Conservation (phyloP, 129 eudicot species). For the Helichrysum umbraculigerum region DNA sequence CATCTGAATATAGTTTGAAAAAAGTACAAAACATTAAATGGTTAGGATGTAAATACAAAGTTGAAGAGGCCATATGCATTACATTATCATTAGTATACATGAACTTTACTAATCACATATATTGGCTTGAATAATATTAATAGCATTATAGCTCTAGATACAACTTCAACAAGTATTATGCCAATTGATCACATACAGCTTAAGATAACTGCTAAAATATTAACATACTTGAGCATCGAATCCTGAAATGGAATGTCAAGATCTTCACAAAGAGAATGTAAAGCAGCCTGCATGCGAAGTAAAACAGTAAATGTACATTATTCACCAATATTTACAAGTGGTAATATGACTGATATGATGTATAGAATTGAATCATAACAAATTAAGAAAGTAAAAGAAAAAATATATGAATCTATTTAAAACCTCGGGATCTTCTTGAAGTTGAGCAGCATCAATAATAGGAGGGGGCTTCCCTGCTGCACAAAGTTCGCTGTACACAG, state of each 20-base stretch:
- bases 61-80: background rate
- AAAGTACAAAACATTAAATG: background rate
- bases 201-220: constrained; percentile 11
- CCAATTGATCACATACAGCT: too few relatives aligned
- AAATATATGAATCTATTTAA: background rate
- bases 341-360: background rate
- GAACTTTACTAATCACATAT: background rate
- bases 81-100: background rate
- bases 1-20: constrained; percentile 57
- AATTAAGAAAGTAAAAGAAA: background rate
- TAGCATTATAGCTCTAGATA: too few relatives aligned
- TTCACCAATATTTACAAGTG: background rate
- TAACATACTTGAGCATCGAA: constrained; percentile 88
- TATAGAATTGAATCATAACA: constrained; percentile 13
- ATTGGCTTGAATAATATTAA: background rate
- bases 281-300: constrained; percentile 56
- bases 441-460: constrained; percentile 66
- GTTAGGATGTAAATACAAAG: background rate
- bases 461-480: constrained; percentile 72
- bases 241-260: constrained; percentile 84
- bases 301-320: constrained; percentile 4
- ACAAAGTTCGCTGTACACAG: constrained; percentile 71
- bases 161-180: background rate
- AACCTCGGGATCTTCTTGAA: constrained; percentile 89
- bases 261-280: constrained; percentile 82